Base-by-base conservation (phyloP, 2,329 filamentous ascomycete species). In the Hymenoscyphus fraxineus region DNA sequence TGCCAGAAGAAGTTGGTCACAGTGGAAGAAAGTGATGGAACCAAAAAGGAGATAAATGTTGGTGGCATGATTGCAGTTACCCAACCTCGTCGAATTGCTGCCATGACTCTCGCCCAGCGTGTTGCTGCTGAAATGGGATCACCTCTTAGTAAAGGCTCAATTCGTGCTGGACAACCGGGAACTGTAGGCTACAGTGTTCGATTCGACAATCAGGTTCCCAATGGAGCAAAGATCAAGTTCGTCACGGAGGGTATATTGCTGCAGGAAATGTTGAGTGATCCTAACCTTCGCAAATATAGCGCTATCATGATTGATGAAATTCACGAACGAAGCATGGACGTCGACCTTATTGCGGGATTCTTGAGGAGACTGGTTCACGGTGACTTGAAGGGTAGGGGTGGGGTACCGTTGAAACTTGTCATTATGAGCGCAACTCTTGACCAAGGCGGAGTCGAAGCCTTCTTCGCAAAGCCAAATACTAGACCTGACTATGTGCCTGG, bases 351-450 rank as follows among this genome's bases (percentile, higher is more conserved):
- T 10, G 82, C 96, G 32, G 95, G 95, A 0, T 98, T 99, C 69
- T 75, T 99, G 67, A 91, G 91, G 73, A 89, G 90, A 66, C 85
- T 98, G 58, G 79, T 95, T 1, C 80, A 82, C 0, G 81, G 83
- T 2, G 81, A 87, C 63, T 83, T 85, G 44, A 81, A 84, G 56
- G 87, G 87, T 6, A 85, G 90, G 4, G 87, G 88, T 7, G 90
- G 90, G 5, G 80, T 89, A 38, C 88, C 90, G 0, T 79, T 99
- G 63, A 98, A 97, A 76, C 87, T 98, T 3, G 85, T 97, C 40
- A 86, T 98, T 74, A 99, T 99, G 95, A 97, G 93, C 82, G 95
- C 95, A 59, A 99, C 95, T 6, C 92, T 93, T 44, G 92, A 98
- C 76, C 88, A 97, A 64, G 88, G 94, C 66, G 86, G 84, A 63